phyloP scores from a whole-genome alignment of 2,329 filamentous ascomycete species.

The Diplodia scrobiculata region DNA sequence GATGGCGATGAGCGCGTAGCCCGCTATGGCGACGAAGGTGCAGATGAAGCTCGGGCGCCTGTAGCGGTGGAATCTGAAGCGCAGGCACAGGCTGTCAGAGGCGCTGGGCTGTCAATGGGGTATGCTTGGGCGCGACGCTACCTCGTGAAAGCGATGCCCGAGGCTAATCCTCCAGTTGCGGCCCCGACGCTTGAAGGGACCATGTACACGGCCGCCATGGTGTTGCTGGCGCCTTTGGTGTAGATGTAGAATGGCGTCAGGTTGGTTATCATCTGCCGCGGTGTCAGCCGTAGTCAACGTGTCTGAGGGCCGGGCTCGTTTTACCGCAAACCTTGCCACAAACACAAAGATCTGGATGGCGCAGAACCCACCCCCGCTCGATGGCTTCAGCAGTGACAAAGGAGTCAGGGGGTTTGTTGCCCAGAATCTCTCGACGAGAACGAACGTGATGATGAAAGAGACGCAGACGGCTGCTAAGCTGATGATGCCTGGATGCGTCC shows the following conservation, averaged over 20 bases:
- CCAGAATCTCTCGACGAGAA: neutral
- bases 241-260: neutral
- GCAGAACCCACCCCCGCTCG: neutral
- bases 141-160: neutral
- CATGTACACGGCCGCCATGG: neutral
- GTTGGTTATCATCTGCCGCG: neutral
- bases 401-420: neutral
- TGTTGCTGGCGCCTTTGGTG: neutral
- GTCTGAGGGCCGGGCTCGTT: too few species aligned
- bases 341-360: neutral
- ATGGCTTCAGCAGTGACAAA: neutral
- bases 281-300: neutral
- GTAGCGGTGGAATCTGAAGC: neutral
- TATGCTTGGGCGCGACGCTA: neutral
- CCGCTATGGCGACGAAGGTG: neutral
- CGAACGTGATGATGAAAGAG: neutral
- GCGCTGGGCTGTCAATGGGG: too few species aligned
- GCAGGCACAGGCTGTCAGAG: neutral
- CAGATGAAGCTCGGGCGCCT: neutral
- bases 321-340: neutral
- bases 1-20: neutral
- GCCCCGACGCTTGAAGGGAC: neutral
- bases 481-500: neutral
- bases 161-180: neutral
- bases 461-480: neutral